Conservation (phyloP, 331 rosid genomes). For the Malus hybrid region DNA sequence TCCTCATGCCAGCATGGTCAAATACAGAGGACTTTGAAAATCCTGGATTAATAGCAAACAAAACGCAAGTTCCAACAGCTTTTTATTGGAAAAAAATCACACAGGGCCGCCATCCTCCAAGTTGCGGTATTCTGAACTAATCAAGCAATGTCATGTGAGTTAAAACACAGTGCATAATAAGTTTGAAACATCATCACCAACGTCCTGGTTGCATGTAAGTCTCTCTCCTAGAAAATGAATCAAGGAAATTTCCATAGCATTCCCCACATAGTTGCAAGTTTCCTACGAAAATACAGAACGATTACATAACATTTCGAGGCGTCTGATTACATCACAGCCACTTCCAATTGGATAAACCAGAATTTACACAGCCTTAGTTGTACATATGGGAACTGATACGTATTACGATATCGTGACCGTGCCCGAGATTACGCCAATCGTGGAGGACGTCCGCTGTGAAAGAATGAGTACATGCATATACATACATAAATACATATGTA, state of each 20-base stretch:
- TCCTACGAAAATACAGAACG: not conserved
- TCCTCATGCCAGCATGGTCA: not conserved
- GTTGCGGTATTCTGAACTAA: no score
- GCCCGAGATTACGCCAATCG: conserved; percentile 20
- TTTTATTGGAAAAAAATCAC: not conserved
- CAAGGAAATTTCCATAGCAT: no score
- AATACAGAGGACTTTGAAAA: not conserved
- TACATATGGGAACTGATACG: not conserved
- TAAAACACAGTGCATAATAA: no score
- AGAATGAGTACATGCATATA: conserved; percentile 38
- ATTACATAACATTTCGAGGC: not conserved
- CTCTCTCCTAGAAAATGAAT: no score
- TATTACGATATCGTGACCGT: not conserved
- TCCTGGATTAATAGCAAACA: not conserved
- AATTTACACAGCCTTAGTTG: conserved; percentile 2
- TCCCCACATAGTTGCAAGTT: not conserved
- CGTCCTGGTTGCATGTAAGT: no score
- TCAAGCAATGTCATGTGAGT: no score
- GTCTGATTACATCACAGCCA: not conserved
- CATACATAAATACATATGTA: not conserved
- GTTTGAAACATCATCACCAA: no score
- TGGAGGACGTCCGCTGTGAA: conserved; percentile 35
- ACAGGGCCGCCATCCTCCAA: accelerated
- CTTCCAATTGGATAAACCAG: not conserved
- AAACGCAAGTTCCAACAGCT: not conserved